Conservation (phyloP, 2,329 filamentous ascomycete species). For the Ambrosiella cleistominuta region DNA sequence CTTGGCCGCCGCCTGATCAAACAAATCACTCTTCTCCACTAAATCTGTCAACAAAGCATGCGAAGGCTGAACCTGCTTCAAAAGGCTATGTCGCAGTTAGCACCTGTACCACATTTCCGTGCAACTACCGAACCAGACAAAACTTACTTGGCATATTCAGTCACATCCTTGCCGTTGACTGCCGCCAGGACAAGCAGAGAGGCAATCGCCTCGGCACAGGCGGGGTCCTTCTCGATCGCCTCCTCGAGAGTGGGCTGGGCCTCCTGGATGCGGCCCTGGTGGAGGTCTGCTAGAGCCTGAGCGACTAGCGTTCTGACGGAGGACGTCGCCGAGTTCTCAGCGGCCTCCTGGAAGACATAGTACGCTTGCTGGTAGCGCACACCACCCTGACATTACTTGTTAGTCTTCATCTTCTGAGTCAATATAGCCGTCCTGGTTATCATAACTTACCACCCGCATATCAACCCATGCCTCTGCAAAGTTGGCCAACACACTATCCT, state of each 20-base stretch:
- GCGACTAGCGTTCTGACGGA: conserved; percentile 61
- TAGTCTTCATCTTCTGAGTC: too few species aligned
- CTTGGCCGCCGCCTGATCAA: conserved; percentile 72
- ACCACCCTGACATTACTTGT: conserved; percentile 44
- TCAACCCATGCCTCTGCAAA: conserved; percentile 92
- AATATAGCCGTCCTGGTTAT: too few species aligned
- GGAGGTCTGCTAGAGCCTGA: conserved; percentile 80
- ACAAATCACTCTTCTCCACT: conserved; percentile 69
- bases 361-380: conserved; percentile 94
- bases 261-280: conserved; percentile 75
- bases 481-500: conserved; percentile 86
- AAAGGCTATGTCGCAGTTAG: conserved; percentile 14
- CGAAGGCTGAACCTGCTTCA: conserved; percentile 41
- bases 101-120: not conserved
- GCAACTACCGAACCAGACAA: too few species aligned
- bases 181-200: conserved; percentile 68
- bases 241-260: conserved; percentile 73
- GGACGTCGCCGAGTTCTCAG: conserved; percentile 66
- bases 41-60: conserved; percentile 60
- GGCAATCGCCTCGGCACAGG: conserved; percentile 58
- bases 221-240: conserved; percentile 56
- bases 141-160: conserved; percentile 44
- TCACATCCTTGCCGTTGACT: conserved; percentile 53
- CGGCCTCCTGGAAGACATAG: conserved; percentile 94
- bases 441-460: conserved; percentile 51